These are phyloP conservation scores for Solanum chiquidenum DNA, from an alignment of 257 asterid genomes.

Conservation along the genomic window DNA sequence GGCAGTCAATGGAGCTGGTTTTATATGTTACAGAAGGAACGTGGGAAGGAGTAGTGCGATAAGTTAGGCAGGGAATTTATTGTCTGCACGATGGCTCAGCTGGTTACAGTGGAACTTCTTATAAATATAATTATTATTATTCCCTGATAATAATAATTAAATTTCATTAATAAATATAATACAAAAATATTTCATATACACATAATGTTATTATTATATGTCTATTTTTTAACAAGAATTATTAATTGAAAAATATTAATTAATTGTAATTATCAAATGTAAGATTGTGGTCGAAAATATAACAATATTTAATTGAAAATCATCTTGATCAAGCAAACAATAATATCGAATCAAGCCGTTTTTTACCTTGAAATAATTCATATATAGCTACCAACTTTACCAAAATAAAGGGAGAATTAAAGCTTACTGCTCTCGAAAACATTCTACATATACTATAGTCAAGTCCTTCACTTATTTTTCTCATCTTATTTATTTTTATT, in stretches of 20 bases:
- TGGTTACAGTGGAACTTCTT: neutral
- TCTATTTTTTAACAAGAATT: neutral
- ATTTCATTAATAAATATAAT: neutral
- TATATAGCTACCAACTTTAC: neutral
- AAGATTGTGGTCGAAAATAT: neutral
- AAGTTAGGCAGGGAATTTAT: neutral
- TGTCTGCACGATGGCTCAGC: neutral
- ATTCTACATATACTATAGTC: neutral
- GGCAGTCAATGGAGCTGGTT: constrained; percentile 6
- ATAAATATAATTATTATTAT: too few species aligned
- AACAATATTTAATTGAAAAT: neutral
- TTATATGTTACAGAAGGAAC: constrained; percentile 32
- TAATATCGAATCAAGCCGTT: neutral
- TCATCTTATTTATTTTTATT: too few species aligned
- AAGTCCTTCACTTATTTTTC: neutral
- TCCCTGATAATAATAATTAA: neutral
- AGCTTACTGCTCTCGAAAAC: neutral
- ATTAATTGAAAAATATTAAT: neutral
- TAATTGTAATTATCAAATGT: neutral
- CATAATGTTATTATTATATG: neutral
- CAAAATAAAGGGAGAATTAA: neutral
- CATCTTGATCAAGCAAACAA: neutral
- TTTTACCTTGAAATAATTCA: neutral
- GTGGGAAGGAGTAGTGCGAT: constrained; percentile 13
- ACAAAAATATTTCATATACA: neutral